These are phyloP conservation scores for Coffea eugenioides DNA, from an alignment of 257 asterid species.

Conservation along the genomic window DNA sequence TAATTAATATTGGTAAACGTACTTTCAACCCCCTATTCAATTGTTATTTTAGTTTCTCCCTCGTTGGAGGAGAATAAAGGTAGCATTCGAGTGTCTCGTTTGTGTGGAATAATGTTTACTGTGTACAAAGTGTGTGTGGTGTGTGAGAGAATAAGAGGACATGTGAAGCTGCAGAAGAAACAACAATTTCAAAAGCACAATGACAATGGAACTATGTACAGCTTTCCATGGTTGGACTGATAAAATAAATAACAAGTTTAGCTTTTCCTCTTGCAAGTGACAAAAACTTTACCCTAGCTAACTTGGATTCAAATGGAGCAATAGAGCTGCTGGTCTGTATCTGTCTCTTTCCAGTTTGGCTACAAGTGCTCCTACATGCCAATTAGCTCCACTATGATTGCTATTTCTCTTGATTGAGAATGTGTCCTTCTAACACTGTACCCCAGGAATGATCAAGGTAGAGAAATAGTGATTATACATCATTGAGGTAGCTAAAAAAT, in stretches of 20 bases:
- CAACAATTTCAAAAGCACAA: constrained; percentile 12
- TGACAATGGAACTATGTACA: neutral
- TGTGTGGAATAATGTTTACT: constrained; percentile 1
- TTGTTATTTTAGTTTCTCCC: constrained; percentile 20
- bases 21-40: constrained; percentile 22
- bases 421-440: neutral
- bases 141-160: neutral
- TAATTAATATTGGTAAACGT: constrained; percentile 28
- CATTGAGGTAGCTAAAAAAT: neutral
- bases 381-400: neutral
- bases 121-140: constrained; percentile 1
- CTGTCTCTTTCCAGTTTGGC: constrained; percentile 43
- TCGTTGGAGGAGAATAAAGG: constrained; percentile 29
- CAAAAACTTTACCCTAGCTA: constrained; percentile 31
- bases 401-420: constrained; percentile 1
- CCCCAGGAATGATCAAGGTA: neutral
- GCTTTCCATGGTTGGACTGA: neutral
- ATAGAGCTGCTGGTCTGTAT: constrained; percentile 29
- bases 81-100: neutral
- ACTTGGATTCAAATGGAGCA: constrained; percentile 21
- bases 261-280: constrained; percentile 29
- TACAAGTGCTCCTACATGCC: neutral
- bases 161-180: constrained; percentile 17
- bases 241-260: neutral
- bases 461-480: neutral